phyloP scores from a whole-genome alignment of 1,139 yeast species.

The Candida tropicalis region DNA sequence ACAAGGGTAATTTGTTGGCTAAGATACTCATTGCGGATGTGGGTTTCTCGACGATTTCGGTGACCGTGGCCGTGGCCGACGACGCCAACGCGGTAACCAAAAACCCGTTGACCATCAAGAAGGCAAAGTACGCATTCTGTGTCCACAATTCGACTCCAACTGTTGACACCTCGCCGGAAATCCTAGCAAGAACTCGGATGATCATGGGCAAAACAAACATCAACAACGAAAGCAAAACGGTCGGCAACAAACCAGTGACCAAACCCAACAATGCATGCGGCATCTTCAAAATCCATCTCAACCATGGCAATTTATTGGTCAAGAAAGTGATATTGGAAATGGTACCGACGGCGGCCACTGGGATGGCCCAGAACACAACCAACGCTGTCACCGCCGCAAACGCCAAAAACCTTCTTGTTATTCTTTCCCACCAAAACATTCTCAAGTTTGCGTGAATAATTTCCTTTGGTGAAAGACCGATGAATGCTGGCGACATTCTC shows the following conservation, averaged over 20 bases:
- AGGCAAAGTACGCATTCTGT: conserved; percentile 73
- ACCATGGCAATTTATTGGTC: conserved; percentile 59
- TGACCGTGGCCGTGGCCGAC: conserved; percentile 73
- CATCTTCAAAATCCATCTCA: conserved; percentile 63
- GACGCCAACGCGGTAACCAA: conserved; percentile 71
- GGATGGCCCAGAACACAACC: conserved; percentile 81
- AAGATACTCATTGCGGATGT: conserved; percentile 65
- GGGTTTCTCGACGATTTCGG: conserved; percentile 67
- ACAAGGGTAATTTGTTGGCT: conserved; percentile 78
- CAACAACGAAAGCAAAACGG: conserved; percentile 63
- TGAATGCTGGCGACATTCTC: conserved; percentile 49
- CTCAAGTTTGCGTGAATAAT: conserved; percentile 72
- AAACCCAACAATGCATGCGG: conserved; percentile 62
- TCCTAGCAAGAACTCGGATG: conserved; percentile 68
- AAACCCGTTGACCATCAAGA: conserved; percentile 71
- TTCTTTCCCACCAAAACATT: conserved; percentile 82
- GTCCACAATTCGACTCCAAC: conserved; percentile 72
- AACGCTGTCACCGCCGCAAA: conserved; percentile 57
- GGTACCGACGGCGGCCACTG: conserved; percentile 82
- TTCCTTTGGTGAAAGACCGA: conserved; percentile 66
- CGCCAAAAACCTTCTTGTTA: conserved; percentile 61
- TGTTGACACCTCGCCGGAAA: conserved; percentile 65
- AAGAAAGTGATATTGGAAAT: conserved; percentile 74
- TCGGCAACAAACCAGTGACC: conserved; percentile 76
- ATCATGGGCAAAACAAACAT: conserved; percentile 81